These are phyloP conservation scores for Psidium guajava DNA, from an alignment of 345 rosid genomes.

Conservation along the genomic window DNA sequence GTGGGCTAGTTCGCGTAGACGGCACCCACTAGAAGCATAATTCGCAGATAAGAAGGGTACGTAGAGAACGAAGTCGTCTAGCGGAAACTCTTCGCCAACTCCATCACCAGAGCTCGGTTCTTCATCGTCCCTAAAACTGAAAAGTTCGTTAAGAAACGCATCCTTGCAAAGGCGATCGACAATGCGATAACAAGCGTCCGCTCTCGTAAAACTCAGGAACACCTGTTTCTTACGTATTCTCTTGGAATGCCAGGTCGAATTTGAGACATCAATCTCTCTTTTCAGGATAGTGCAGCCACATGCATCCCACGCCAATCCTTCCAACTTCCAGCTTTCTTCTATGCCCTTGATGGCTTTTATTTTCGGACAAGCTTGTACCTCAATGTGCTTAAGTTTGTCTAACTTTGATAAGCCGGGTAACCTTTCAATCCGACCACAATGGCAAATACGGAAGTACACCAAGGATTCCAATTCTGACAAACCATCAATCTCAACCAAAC, in stretches of 20 bases:
- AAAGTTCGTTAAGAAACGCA: background rate
- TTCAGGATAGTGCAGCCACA: background rate
- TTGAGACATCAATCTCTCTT: background rate
- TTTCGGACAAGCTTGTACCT: background rate
- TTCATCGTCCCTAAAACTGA: background rate
- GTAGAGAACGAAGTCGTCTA: background rate
- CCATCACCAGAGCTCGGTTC: background rate
- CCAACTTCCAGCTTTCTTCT: background rate
- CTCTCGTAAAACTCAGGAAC: background rate
- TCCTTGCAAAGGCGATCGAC: background rate
- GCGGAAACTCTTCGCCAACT: background rate
- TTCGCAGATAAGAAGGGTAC: background rate
- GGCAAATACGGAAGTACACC: background rate
- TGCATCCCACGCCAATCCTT: background rate
- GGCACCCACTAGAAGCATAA: background rate
- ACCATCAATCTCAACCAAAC: background rate
- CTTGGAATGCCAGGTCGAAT: background rate
- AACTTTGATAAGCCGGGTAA: background rate
- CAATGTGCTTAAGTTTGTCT: background rate
- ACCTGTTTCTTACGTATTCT: background rate
- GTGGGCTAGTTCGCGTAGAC: background rate
- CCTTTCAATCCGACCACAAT: background rate
- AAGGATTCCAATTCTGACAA: background rate
- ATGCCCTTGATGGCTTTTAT: background rate
- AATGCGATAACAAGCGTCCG: background rate